Base-by-base conservation (phyloP, 441 rosid genomes). In the Erysimum pusillum region DNA sequence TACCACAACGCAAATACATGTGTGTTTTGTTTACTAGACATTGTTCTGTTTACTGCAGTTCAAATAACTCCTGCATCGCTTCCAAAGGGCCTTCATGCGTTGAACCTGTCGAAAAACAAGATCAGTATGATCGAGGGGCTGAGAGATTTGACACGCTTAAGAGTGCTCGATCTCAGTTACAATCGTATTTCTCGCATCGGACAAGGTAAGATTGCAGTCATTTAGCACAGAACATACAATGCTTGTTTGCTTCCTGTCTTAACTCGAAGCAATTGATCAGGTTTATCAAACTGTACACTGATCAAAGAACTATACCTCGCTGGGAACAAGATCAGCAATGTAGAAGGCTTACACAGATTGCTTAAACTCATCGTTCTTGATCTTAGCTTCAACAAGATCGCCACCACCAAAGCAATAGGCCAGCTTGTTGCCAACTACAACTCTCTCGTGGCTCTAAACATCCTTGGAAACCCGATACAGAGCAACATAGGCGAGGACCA, bases 391-490 rank as follows among this genome's bases (percentile, higher is more conserved):
- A 91, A 93, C 89, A 95, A 89, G 91, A 90, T 93, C 70, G 86
- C 97, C 14, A 93, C 99, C 57, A 76, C 91, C 5, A 91, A 90
- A 79, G 90, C 93, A 22, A 83, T 95, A 8, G 97, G 97, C 10
- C 99, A 93, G 86, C 92, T 95, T 15, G 98, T 93, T 35, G 93
- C 97, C 4, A 93, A 93, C 85, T 93, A 91, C 88, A 86, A 86
- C 79, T 83, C 99, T n/a, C 79, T 95, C 63, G 84, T 85, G 63
- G 99, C 97, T 64, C 59, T 95, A 44, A 95, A 91, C 79, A 86
- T 95, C 18, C 74, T 93, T 57, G 99, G 98, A 44, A 95, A 90
- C 84, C 96, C 97, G 14, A 79, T 93, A 39, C 98, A 88, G 77
- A 91, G 73, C 85, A 92, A 93, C 78, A 65, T 93, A 32, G 81